A percentile compares a stretch with the other conserved stretches of the same genome.
Evolutionary conservation across 2,329 filamentous ascomycete genomes (phyloP).

Genomic region (Akanthomyces muscarius): DNA sequence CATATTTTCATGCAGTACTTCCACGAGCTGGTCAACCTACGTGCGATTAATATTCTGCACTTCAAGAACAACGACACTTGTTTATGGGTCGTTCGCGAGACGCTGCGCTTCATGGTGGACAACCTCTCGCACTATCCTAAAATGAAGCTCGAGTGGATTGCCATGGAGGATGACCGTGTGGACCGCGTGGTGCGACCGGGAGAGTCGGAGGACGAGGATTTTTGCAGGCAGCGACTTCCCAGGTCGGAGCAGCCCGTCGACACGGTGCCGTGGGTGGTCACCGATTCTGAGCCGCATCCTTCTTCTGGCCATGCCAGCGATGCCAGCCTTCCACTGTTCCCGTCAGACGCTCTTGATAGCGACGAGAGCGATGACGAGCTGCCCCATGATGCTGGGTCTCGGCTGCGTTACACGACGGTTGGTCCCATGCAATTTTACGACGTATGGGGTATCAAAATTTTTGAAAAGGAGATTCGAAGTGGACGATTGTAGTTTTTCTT

Average conservation of each 20-base stretch:
- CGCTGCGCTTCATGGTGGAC: slow-evolving; percentile 56
- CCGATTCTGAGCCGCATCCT: neutral
- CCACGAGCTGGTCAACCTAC: slow-evolving; percentile 42
- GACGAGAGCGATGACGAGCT: slow-evolving; percentile 35
- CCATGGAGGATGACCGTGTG: slow-evolving; percentile 48
- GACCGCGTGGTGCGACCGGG: slow-evolving; percentile 45
- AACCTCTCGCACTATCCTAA: slow-evolving; percentile 52
- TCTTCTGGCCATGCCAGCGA: slow-evolving; percentile 22
- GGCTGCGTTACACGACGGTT: slow-evolving; percentile 34
- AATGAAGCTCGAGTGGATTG: slow-evolving; percentile 56
- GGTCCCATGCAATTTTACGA: slow-evolving; percentile 37
- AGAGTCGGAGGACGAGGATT: slow-evolving; percentile 26
- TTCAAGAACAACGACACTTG: slow-evolving; percentile 55
- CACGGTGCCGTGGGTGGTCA: neutral
- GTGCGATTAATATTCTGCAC: slow-evolving; percentile 52
- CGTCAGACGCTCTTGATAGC: slow-evolving; percentile 28
- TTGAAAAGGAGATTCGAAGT: slow-evolving; percentile 52
- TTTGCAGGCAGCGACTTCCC: slow-evolving; percentile 23
- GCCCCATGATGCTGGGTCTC: slow-evolving; percentile 29
- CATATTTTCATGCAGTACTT: slow-evolving; percentile 56
- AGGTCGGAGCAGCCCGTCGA: slow-evolving; percentile 22
- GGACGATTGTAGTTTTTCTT: slow-evolving; percentile 26
- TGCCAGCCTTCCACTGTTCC: slow-evolving; percentile 27
- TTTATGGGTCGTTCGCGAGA: slow-evolving; percentile 53
- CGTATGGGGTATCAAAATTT: slow-evolving; percentile 50